Percentiles rank a stretch among this genome's conserved stretches.
Conservation (phyloP, 1,139 yeast species). For the Lodderomyces elongisporus region DNA sequence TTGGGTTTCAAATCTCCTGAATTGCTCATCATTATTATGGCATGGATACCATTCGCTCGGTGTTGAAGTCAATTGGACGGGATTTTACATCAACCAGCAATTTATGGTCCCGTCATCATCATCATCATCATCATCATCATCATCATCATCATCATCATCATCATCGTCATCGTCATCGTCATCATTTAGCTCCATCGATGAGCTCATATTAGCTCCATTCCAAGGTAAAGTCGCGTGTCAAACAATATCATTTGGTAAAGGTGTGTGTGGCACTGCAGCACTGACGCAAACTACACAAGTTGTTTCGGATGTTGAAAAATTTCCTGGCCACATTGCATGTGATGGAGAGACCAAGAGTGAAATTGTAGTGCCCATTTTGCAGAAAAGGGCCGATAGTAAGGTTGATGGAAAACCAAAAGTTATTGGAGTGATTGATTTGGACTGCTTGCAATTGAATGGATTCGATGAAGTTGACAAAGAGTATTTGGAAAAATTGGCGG, state of each 20-base stretch:
- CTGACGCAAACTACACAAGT: conserved; percentile 52
- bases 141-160: not conserved
- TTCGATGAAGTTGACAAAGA: conserved; percentile 60
- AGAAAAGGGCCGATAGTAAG: too few species aligned
- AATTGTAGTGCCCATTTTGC: conserved; percentile 79
- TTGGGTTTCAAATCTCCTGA: conserved; percentile 88
- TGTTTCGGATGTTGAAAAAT: conserved; percentile 69
- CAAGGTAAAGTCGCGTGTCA: conserved; percentile 98
- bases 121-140: not conserved
- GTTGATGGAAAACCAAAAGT: conserved; percentile 37
- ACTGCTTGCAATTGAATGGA: conserved; percentile 60
- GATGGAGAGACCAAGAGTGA: conserved; percentile 94
- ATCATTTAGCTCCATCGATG: conserved; percentile 21
- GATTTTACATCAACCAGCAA: conserved; percentile 63
- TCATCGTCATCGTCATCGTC: not conserved
- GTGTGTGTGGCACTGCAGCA: conserved; percentile 92
- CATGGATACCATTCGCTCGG: conserved; percentile 68
- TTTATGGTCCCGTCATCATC: not conserved
- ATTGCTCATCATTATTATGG: conserved; percentile 84
- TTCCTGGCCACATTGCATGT: conserved; percentile 94
- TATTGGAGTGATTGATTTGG: conserved; percentile 82
- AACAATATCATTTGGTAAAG: conserved; percentile 65
- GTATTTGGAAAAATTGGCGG: conserved; percentile 57
- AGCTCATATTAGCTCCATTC: conserved; percentile 81
- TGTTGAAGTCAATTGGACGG: conserved; percentile 80